Evolutionary conservation across 2,329 filamentous ascomycete genomes (phyloP).

Genomic region (Fusarium domesticum): DNA sequence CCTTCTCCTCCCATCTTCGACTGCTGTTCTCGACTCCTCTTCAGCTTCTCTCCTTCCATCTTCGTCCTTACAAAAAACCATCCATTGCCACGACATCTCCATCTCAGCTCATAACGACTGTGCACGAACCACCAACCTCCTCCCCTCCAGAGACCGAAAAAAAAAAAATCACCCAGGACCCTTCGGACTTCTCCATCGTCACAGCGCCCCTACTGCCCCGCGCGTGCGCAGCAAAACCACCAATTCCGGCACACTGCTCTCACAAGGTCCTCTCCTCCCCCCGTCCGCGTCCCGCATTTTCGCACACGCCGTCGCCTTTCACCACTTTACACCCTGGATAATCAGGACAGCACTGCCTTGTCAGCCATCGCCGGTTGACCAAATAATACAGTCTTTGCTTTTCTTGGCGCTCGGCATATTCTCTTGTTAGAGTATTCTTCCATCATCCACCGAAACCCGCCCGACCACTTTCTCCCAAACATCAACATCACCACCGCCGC

Average conservation of each 20-base stretch:
- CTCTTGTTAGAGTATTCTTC: background rate
- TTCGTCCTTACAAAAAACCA: background rate
- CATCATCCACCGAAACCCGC: background rate
- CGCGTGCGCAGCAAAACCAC: slow-evolving; percentile 12
- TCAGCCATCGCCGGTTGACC: background rate
- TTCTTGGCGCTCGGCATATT: background rate
- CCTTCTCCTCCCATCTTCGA: background rate
- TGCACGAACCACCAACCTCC: background rate
- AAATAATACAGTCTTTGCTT: background rate
- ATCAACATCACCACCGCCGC: background rate
- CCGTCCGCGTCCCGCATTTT: background rate
- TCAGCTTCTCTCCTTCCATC: background rate
- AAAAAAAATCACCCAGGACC: slow-evolving; percentile 1
- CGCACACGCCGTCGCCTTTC: background rate
- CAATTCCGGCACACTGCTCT: slow-evolving; percentile 12
- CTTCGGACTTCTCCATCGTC: slow-evolving; percentile 1
- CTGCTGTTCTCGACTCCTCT: background rate
- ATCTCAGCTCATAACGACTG: too few species aligned
- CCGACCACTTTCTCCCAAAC: background rate
- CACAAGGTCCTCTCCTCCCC: too few species aligned
- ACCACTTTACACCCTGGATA: background rate
- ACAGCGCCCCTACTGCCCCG: slow-evolving; percentile 10
- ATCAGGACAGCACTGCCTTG: background rate
- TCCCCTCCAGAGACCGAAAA: background rate
- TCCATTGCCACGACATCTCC: background rate